Evolutionary conservation across 2,329 filamentous ascomycete species (phyloP).

Genomic region (Zymoseptoria brevis): DNA sequence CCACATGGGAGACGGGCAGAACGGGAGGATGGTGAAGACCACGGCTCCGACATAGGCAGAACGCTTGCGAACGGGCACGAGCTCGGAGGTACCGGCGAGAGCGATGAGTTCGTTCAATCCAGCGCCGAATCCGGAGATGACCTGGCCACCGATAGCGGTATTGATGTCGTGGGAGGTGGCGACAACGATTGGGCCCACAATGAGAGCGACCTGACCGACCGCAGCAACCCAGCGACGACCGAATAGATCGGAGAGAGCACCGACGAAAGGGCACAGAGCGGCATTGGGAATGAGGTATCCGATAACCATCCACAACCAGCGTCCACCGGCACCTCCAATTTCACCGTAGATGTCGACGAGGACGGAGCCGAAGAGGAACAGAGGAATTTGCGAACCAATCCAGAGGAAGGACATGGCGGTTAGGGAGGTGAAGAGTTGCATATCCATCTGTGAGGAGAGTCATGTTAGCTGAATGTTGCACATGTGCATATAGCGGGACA

Average conservation of each 20-base stretch:
- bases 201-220: slow-evolving; percentile 45
- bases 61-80: slow-evolving; percentile 57
- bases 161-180: slow-evolving; percentile 53
- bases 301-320: slow-evolving; percentile 41
- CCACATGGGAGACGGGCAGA: slow-evolving; percentile 55
- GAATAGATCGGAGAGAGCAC: slow-evolving; percentile 55
- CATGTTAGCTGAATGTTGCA: background rate
- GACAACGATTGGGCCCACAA: slow-evolving; percentile 53
- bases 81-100: slow-evolving; percentile 59
- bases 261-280: slow-evolving; percentile 56
- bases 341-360: slow-evolving; percentile 48
- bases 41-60: slow-evolving; percentile 55
- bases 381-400: slow-evolving; percentile 53
- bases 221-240: slow-evolving; percentile 55
- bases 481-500: background rate
- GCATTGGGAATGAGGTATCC: slow-evolving; percentile 50
- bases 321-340: slow-evolving; percentile 49
- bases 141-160: slow-evolving; percentile 54
- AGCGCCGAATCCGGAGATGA: slow-evolving; percentile 56
- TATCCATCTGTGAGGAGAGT: slow-evolving; percentile 35
- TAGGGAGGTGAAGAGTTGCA: slow-evolving; percentile 43
- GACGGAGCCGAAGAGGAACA: slow-evolving; percentile 40
- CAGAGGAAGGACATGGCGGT: slow-evolving; percentile 53
- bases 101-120: slow-evolving; percentile 63
- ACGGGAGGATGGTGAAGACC: slow-evolving; percentile 56